A percentile compares a stretch with the other conserved stretches of the same genome.
Evolutionary conservation across 2,329 filamentous ascomycete genomes (phyloP).

Genomic region (Xylariaceae sp.): DNA sequence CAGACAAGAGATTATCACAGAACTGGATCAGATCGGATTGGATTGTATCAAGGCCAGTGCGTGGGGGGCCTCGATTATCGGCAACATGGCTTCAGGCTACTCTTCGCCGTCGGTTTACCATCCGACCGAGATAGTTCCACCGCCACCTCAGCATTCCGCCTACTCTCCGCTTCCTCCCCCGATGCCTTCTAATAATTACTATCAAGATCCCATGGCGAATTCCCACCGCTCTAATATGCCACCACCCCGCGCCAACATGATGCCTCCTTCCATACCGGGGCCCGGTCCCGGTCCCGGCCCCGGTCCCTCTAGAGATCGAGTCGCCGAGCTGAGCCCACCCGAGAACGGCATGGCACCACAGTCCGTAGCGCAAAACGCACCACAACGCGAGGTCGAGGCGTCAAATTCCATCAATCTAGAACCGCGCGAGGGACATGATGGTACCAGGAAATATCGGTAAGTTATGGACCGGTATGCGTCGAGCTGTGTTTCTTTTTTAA

Average conservation of each 20-base stretch:
- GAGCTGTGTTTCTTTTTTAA: not conserved
- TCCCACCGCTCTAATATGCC: constrained; percentile 30
- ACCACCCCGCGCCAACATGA: constrained; percentile 29
- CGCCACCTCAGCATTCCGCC: constrained; percentile 27
- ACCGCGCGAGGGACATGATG: constrained; percentile 28
- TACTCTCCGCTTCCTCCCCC: constrained; percentile 29
- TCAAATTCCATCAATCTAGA: constrained; percentile 15
- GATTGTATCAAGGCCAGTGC: constrained; percentile 9
- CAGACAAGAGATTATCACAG: constrained; percentile 4
- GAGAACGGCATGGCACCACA: constrained; percentile 26
- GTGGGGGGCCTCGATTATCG: constrained; percentile 13
- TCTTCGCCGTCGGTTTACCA: constrained; percentile 29
- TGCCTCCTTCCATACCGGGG: constrained; percentile 27
- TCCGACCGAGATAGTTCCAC: constrained; percentile 27
- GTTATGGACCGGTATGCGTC: constrained; percentile 1
- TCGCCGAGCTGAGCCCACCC: constrained; percentile 21
- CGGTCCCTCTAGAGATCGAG: constrained; percentile 25
- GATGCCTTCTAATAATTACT: constrained; percentile 27
- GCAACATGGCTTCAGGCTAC: constrained; percentile 30
- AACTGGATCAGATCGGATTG: constrained; percentile 13
- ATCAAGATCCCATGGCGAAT: constrained; percentile 29
- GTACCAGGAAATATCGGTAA: constrained; percentile 29
- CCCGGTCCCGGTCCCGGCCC: constrained; percentile 24
- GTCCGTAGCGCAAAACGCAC: constrained; percentile 18
- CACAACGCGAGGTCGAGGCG: constrained; percentile 26